Evolutionary conservation across 768 basidiomycete species (phyloP).

Genomic region (Cystobasidium tubakii): DNA sequence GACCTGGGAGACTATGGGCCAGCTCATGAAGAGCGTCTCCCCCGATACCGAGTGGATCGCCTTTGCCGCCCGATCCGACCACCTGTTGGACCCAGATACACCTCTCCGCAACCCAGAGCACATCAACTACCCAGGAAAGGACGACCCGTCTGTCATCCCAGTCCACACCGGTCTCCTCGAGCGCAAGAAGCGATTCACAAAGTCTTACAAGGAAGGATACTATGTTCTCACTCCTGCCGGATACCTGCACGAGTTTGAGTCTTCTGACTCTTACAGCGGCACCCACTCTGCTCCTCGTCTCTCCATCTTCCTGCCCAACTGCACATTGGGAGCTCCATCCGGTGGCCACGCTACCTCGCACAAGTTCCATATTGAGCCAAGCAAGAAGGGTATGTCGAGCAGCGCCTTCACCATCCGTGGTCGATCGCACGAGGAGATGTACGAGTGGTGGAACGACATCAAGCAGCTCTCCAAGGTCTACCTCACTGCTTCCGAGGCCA

Average conservation of each 20-base stretch:
- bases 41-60: slow-evolving; percentile 77
- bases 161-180: slow-evolving; percentile 87
- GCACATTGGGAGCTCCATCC: slow-evolving; percentile 89
- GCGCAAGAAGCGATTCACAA: slow-evolving; percentile 89
- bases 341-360: slow-evolving; percentile 61
- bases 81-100: slow-evolving; percentile 93
- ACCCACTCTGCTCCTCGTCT: slow-evolving; percentile 63
- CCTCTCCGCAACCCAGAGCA: slow-evolving; percentile 71
- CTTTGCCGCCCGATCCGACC: slow-evolving; percentile 86
- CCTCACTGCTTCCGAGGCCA: slow-evolving; percentile 82
- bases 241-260: slow-evolving; percentile 84
- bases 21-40: slow-evolving; percentile 68
- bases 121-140: slow-evolving; percentile 81
- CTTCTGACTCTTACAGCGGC: slow-evolving; percentile 59
- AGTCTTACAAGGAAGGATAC: slow-evolving; percentile 58
- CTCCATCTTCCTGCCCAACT: slow-evolving; percentile 83
- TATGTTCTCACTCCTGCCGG: slow-evolving; percentile 93
- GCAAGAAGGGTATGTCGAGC: slow-evolving; percentile 51
- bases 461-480: slow-evolving; percentile 48
- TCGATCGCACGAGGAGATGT: slow-evolving; percentile 88
- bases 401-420: slow-evolving; percentile 86
- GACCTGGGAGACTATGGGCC: slow-evolving; percentile 65
- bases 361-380: slow-evolving; percentile 95
- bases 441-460: slow-evolving; percentile 99
- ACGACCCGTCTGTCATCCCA: slow-evolving; percentile 74